Conservation (phyloP, 164 flowering plant genomes). For the Cinnamomum chago region DNA sequence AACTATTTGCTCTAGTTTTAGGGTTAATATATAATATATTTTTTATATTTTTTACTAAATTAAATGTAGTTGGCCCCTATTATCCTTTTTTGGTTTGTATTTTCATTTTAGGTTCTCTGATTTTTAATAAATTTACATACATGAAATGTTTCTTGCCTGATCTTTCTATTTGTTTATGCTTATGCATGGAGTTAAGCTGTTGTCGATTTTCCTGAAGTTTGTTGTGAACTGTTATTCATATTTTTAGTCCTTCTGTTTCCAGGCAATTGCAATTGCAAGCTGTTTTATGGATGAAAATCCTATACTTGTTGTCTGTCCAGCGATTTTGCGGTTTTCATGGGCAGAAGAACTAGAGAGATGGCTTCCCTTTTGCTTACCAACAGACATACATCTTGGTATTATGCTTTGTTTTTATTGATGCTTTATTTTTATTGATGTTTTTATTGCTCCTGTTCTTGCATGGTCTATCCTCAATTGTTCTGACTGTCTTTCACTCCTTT, state of each 20-base stretch:
- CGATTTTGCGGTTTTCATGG: constrained; percentile 86
- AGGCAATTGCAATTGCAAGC: constrained; percentile 92
- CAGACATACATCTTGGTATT: constrained; percentile 89
- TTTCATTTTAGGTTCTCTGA: too few species aligned
- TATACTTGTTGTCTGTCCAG: constrained; percentile 92
- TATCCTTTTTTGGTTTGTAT: too few species aligned
- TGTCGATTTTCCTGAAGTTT: too few species aligned
- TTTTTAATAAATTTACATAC: too few species aligned
- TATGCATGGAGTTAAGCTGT: too few species aligned
- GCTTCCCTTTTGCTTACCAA: constrained; percentile 82
- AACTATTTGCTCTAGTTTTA: too few species aligned
- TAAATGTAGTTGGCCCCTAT: too few species aligned
- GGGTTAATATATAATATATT: too few species aligned
- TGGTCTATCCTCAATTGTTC: neutral
- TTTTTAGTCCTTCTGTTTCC: constrained; percentile 12
- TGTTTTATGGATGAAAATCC: constrained; percentile 86
- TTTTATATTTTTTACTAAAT: too few species aligned
- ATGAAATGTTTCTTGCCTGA: too few species aligned
- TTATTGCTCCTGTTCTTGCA: neutral
- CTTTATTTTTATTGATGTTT: neutral
- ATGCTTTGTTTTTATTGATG: neutral
- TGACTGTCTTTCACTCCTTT: neutral
- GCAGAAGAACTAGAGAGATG: constrained; percentile 97
- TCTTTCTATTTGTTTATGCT: too few species aligned
- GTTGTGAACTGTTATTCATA: neutral